Evolutionary conservation across 2,329 filamentous ascomycete species (phyloP).

Genomic region (Setomelanomma holmii): DNA sequence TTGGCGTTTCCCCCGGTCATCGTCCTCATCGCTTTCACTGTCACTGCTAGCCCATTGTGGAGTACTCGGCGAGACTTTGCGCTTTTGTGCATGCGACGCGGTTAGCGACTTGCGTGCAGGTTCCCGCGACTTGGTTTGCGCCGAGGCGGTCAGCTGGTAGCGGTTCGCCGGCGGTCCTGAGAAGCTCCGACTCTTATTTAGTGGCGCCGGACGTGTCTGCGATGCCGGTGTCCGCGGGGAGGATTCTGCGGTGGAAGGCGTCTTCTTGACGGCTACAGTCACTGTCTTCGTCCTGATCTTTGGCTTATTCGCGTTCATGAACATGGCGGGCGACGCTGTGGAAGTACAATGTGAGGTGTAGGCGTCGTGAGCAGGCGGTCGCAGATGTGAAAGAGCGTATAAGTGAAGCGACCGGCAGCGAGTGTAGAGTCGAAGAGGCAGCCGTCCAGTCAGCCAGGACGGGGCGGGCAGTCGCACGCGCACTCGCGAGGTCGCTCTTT

Average conservation of each 20-base stretch:
- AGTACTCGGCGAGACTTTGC: conserved; percentile 43
- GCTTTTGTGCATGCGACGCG: conserved; percentile 40
- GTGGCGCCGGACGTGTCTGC: conserved; percentile 13
- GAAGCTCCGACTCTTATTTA: conserved; percentile 18
- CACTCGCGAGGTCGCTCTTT: conserved; percentile 22
- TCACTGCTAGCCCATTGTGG: conserved; percentile 45
- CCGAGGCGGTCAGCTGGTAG: conserved; percentile 31
- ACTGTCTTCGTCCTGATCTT: conserved; percentile 45
- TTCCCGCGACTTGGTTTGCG: conserved; percentile 23
- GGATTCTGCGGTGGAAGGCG: conserved; percentile 15
- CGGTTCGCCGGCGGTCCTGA: conserved; percentile 33
- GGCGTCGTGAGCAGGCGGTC: conserved; percentile 5
- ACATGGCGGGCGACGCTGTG: conserved; percentile 30
- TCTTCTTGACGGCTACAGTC: conserved; percentile 33
- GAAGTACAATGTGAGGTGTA: conserved; percentile 2
- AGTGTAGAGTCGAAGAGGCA: conserved; percentile 15
- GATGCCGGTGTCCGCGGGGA: conserved; percentile 13
- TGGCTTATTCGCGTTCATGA: conserved; percentile 33
- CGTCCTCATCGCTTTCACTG: conserved; percentile 37
- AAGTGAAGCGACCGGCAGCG: conserved; percentile 11
- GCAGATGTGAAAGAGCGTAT: conserved; percentile 21
- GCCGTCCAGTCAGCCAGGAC: conserved; percentile 24
- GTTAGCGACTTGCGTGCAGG: conserved; percentile 33
- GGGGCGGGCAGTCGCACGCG: conserved; percentile 10
- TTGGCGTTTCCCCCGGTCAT: conserved; percentile 35